A percentile compares a stretch with the other conserved stretches of the same genome.
Evolutionary conservation across 2,329 filamentous ascomycete genomes (phyloP).

Genomic region (Aspergillus sp.): DNA sequence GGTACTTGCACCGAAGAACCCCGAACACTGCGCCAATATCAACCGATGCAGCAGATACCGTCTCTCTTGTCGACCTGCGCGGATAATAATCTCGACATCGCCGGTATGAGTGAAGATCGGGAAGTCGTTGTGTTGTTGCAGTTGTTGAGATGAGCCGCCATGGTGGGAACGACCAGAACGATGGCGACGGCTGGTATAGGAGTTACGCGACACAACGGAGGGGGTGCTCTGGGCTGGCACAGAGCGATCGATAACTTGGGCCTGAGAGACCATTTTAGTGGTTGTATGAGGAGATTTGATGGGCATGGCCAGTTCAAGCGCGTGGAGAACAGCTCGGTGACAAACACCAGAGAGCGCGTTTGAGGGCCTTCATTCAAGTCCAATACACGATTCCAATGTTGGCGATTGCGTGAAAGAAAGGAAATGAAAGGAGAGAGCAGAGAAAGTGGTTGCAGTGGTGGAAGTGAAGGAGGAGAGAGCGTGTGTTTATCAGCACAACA

Average conservation of each 20-base stretch:
- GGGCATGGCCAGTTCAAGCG: slow-evolving; percentile 12
- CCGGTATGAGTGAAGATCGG: slow-evolving; percentile 85
- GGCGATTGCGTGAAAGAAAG: too few species aligned
- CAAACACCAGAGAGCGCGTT: slow-evolving; percentile 8
- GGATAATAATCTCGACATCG: slow-evolving; percentile 85
- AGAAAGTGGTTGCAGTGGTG: not conserved
- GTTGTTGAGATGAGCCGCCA: slow-evolving; percentile 62
- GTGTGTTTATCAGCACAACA: not conserved
- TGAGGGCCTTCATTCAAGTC: not conserved
- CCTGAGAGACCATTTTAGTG: slow-evolving; percentile 35
- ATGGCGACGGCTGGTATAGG: slow-evolving; percentile 58
- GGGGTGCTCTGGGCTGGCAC: slow-evolving; percentile 56
- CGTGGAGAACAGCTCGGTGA: slow-evolving; percentile 6
- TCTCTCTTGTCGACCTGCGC: slow-evolving; percentile 65
- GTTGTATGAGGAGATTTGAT: slow-evolving; percentile 6
- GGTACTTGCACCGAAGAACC: slow-evolving; percentile 80
- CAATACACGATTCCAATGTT: not conserved
- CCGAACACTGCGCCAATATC: slow-evolving; percentile 83
- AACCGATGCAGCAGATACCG: slow-evolving; percentile 83
- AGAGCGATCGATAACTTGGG: slow-evolving; percentile 47
- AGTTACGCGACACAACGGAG: slow-evolving; percentile 61
- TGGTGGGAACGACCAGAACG: slow-evolving; percentile 78
- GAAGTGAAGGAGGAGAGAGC: not conserved
- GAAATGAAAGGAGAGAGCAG: not conserved
- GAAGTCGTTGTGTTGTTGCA: slow-evolving; percentile 73